phyloP scores from a whole-genome alignment of 345 rosid species.

The Citrus trifoliata region DNA sequence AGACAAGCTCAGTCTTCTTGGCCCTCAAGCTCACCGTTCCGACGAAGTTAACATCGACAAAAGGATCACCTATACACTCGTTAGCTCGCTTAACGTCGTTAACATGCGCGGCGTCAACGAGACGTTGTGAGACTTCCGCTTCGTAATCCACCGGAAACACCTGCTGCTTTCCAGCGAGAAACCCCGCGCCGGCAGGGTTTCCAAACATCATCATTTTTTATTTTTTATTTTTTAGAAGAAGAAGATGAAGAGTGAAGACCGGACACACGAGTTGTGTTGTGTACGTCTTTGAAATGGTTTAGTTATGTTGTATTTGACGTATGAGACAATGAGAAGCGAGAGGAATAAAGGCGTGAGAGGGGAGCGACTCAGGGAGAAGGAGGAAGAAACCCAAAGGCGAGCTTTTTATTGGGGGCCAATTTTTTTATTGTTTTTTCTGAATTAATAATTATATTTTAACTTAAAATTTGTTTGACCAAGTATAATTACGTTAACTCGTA shows the following conservation, averaged over 20 bases:
- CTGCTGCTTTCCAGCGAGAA: conserved; percentile 39
- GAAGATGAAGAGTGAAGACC: background rate
- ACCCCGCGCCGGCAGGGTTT: conserved; percentile 15
- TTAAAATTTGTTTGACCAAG: background rate
- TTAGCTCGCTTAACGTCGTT: conserved; percentile 35
- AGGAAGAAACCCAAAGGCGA: background rate
- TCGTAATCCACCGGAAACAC: conserved; percentile 48
- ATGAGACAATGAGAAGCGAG: background rate
- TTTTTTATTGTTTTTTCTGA: background rate
- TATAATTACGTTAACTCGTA: background rate
- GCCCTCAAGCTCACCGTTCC: conserved; percentile 56
- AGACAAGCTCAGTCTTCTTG: conserved; percentile 45
- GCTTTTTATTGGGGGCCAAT: background rate
- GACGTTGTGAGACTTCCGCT: conserved; percentile 55
- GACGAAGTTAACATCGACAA: conserved; percentile 52
- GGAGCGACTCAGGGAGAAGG: background rate
- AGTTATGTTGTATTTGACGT: background rate
- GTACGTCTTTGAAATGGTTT: background rate
- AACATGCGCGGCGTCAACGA: conserved; percentile 45
- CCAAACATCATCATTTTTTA: conserved; percentile 18
- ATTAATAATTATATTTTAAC: too few relatives aligned
- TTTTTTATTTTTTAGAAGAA: background rate
- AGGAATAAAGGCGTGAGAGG: background rate
- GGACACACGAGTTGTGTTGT: background rate
- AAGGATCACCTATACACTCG: conserved; percentile 47